Percentiles rank a stretch among this genome's conserved stretches.
phyloP scores from a whole-genome alignment of 768 basidiomycete species.

The Boletus vermiculosoides region DNA sequence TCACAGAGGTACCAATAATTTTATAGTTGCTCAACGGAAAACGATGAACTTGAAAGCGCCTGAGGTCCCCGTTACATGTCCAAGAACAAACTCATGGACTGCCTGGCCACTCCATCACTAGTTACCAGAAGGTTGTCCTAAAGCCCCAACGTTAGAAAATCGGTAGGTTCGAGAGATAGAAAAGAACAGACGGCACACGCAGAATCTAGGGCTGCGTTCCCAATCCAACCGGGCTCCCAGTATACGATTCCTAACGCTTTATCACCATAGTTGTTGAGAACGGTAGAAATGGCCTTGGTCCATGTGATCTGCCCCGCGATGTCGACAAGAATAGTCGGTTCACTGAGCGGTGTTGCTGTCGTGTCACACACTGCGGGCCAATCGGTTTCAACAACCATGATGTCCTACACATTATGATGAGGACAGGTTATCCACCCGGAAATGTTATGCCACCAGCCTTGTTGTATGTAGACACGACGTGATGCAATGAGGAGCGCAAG shows the following conservation, averaged over 20 bases:
- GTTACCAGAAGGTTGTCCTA: slow-evolving; percentile 14
- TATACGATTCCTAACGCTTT: slow-evolving; percentile 14
- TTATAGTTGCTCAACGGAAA: not conserved
- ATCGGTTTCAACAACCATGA: slow-evolving; percentile 15
- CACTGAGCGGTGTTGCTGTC: slow-evolving; percentile 2
- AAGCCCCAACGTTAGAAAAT: not conserved
- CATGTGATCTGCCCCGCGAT: slow-evolving; percentile 10
- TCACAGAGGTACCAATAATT: no score
- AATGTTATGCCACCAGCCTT: slow-evolving; percentile 2
- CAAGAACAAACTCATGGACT: slow-evolving; percentile 6
- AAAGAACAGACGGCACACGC: slow-evolving; percentile 9
- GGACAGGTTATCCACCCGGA: not conserved
- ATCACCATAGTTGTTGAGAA: slow-evolving; percentile 2
- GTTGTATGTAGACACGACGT: slow-evolving; percentile 8
- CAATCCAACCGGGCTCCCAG: slow-evolving; percentile 12
- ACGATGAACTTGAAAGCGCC: not conserved
- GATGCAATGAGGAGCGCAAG: slow-evolving; percentile 1
- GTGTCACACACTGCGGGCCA: slow-evolving; percentile 8
- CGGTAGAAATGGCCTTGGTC: not conserved
- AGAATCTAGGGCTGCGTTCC: slow-evolving; percentile 7
- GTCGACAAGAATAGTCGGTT: slow-evolving; percentile 3
- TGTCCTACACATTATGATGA: slow-evolving; percentile 5
- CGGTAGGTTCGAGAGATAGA: not conserved
- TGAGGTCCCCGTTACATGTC: not conserved
- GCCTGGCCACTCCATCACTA: slow-evolving; percentile 1